Base-by-base conservation (phyloP, 352 stramenopile genomes). In the Phytophthora citrophthora region DNA sequence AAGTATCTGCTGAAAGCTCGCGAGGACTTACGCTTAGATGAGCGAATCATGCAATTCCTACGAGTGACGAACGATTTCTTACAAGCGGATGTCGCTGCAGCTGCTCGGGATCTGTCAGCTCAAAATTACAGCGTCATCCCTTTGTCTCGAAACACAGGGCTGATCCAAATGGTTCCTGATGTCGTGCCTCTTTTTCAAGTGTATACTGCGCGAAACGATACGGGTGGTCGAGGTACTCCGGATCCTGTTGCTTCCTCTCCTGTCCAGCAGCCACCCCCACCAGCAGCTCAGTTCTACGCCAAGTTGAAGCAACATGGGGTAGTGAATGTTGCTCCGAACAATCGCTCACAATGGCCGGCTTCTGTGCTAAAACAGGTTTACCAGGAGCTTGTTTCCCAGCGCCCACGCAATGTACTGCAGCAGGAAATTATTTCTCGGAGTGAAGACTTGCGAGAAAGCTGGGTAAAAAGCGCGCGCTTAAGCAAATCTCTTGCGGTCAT, bases 31-130 rank as follows among this genome's bases (percentile, higher is more conserved):
- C 87, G 87, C 16, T 74, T 97, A 20, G 91, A 97, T 58, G 88
- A 96, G 59, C 81, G 91, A 5, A 83, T 97, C 47, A 97, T 97
- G 91, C 91, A 97, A 72, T 89, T 95, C 39, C 63, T 97, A 38
- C 62, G 59, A 26, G 81, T 83, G 29, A 78, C 85, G 16, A 97
- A 97, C 58, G 73, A 75, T 13, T 86, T 95, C 23, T 56, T 97
- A 40, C 52, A 55, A 29, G 72, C 76, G 24, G 76, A 94, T 70
- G 64, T 66, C 0, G 48, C 53, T n/a, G 71, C 83, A 23, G 64
- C 47, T 31, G 53, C 55, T 49, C 74, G 86, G 32, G 71, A 87
- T 53, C 62, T 91, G 34, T 66, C 49, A 5, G 77, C 80, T 8
- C 67, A 87, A 61, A 77, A 85, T 39, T 96, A 96, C 54, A 90